Evolutionary conservation across 2,329 filamentous ascomycete species (phyloP).

Genomic region (Aspergillus nomiae): DNA sequence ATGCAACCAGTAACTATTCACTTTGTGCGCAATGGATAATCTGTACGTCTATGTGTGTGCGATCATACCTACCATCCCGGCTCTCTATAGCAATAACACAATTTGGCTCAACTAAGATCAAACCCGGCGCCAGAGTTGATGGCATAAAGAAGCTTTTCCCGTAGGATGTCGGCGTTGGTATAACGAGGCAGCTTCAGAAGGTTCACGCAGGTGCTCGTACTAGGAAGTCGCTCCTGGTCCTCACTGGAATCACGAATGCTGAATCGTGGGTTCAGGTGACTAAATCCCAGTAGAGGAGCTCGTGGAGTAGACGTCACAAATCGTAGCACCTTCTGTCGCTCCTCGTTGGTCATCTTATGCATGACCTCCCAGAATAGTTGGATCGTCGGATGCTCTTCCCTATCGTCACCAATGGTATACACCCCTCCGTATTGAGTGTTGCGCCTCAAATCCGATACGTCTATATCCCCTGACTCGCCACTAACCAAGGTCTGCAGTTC

Average conservation of each 20-base stretch:
- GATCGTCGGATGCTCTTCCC: conserved; percentile 80
- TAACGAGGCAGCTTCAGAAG: conserved; percentile 90
- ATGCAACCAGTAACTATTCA: conserved; percentile 24
- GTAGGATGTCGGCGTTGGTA: conserved; percentile 63
- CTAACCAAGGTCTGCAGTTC: conserved; percentile 93
- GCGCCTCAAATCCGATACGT: conserved; percentile 78
- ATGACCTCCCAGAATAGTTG: conserved; percentile 91
- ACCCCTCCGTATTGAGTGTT: conserved; percentile 88
- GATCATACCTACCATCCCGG: background rate
- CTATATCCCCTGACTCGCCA: conserved; percentile 81
- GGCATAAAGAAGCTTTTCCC: conserved; percentile 83
- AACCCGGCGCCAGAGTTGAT: conserved; percentile 90
- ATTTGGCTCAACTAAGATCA: conserved; percentile 59
- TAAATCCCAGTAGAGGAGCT: conserved; percentile 86
- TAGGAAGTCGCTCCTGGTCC: conserved; percentile 79
- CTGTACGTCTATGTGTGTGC: conserved; percentile 1
- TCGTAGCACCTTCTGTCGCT: conserved; percentile 84
- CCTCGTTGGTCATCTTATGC: conserved; percentile 70
- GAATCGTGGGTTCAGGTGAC: conserved; percentile 80
- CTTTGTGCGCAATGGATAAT: background rate
- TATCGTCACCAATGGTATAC: conserved; percentile 87
- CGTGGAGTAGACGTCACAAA: conserved; percentile 94
- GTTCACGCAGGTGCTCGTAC: conserved; percentile 95
- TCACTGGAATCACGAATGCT: conserved; percentile 82
- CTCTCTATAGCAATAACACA: background rate